Percentiles rank a stretch among this genome's conserved stretches.
Conservation (phyloP, 2,329 filamentous ascomycete species). For the Ophiostoma populinum region DNA sequence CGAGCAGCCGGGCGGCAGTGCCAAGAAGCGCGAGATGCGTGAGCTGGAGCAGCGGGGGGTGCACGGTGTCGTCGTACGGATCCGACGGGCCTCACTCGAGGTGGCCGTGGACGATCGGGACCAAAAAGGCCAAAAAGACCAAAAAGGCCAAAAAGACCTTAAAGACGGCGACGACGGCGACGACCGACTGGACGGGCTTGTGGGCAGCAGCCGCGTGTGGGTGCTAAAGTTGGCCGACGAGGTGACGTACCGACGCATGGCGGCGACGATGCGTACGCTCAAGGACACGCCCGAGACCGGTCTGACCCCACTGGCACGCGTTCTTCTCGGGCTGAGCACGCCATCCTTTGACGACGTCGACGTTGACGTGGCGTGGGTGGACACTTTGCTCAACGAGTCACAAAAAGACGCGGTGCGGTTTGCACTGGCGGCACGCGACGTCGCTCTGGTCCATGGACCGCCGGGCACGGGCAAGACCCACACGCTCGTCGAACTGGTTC, state of each 20-base stretch:
- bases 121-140: too few species aligned
- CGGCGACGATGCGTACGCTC: constrained; percentile 41
- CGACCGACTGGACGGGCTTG: background rate
- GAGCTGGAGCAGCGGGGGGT: constrained; percentile 52
- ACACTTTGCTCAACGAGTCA: constrained; percentile 44
- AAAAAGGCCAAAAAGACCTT: too few species aligned
- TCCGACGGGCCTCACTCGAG: constrained; percentile 38
- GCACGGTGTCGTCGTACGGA: constrained; percentile 52
- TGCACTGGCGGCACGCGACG: constrained; percentile 61
- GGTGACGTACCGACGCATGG: constrained; percentile 50
- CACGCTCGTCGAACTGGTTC: constrained; percentile 83
- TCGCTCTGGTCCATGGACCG: constrained; percentile 85
- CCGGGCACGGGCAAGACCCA: constrained; percentile 97
- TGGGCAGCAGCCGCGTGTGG: constrained; percentile 31
- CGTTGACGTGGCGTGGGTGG: constrained; percentile 40
- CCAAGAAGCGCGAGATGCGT: constrained; percentile 54
- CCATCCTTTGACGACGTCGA: constrained; percentile 19
- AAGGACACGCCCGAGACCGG: constrained; percentile 38
- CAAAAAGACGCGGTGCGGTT: constrained; percentile 62
- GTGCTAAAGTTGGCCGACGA: constrained; percentile 51
- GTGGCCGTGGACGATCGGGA: constrained; percentile 52
- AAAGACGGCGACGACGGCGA: constrained; percentile 19
- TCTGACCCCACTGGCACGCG: constrained; percentile 42
- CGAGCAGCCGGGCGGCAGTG: constrained; percentile 56
- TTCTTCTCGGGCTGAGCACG: constrained; percentile 41